Base-by-base conservation (phyloP, 306 rosid genomes). In the Trifolium repens region DNA sequence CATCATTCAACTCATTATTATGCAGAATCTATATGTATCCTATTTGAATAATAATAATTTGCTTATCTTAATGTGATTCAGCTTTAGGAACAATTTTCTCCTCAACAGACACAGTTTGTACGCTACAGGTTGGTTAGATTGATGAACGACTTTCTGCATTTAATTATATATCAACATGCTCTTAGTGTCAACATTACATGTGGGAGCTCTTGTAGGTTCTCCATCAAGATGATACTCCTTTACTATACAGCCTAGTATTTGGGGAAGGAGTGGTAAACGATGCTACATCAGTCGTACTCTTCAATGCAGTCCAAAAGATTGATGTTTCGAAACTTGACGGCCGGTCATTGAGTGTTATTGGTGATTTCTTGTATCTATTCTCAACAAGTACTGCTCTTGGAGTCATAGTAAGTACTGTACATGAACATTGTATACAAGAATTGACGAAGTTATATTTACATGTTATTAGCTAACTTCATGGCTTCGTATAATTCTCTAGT, bases 211-310 rank as follows among this genome's bases (percentile, higher is more conserved):
- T 85, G 82, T 72, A 94, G 98, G 93, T 91, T 79, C 96, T 94
- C 39, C 89, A 87, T 70, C 96, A 88, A 88, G 96, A 91, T 34
- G 96, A 90, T 78, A 94, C 98, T 65, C 96, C 96, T 62, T 79
- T 91, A 55, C 86, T 94, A 22, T 91, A 91, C 92, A 94, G 96
- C 87, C 79, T 94, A 68, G 96, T 94, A 34, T 94, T 94, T 74
- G 98, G 97, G 57, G 97, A 94, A 91, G 97, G 97, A 79, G 97
- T 88, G 26, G 96, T 91, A 73, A 94, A 94, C 67, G 98, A 94
- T 83, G 97, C 98, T 32, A 94, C 98, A 7, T 86, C 97, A 11
- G 94, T 94, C 77, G 97, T 94, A 63, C 91, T 94, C 76, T 94
- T 90, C 89, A 84, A 94, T 72, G 94, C 97, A 17, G 82, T 94